Evolutionary conservation across 2,329 filamentous ascomycete genomes (phyloP), one percentile per base, ranked within the genome.

Genomic region (Epichloe festucae): DNA sequence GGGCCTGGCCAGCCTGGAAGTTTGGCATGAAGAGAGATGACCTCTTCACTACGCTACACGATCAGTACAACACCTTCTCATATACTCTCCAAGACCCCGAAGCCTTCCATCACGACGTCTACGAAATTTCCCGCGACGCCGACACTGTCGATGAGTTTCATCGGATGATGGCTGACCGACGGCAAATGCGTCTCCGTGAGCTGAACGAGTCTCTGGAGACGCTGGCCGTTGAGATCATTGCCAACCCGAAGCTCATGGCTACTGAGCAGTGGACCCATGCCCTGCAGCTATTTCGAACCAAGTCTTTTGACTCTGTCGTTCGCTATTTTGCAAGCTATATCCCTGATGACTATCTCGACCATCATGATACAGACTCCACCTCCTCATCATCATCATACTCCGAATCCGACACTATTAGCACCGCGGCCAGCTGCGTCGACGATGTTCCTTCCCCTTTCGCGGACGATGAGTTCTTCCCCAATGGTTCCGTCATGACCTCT

Each of bases 71-170:
- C 65, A 81, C 78, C 46, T 67, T 80, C 50, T 66, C 73, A 48
- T 74, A 74, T 49, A 68, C 73, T 45, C 73, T 81, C 34, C 77
- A 79, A 60, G 78, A 81, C 64, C 74, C 76, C 56, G 74, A 79
- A 55, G 77, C 78, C 49, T 81, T 81, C 55, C 76, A 81, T 61
- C 75, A 79, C 63, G 78, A 81, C 60, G 78, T 81, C 56, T 78
- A 66, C 67, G 78, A 81, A 64, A 72, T 81, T 48, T 77, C 78
- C 38, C 69, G 66, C 60, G 65, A 70, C 50, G 77, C 78, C 50
- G 65, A 67, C 51, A 71, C 72, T n/a, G 55, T 66, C 51, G 73
- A 73, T 46, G 74, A 81, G 58, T 79, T 81, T 59, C 74, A 81
- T 58, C 67, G 65, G 45, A 64, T 78, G 52, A 70, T 81, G 64